Evolutionary conservation across 1,139 yeast genomes (phyloP).

Genomic region (Pichia sp.): DNA sequence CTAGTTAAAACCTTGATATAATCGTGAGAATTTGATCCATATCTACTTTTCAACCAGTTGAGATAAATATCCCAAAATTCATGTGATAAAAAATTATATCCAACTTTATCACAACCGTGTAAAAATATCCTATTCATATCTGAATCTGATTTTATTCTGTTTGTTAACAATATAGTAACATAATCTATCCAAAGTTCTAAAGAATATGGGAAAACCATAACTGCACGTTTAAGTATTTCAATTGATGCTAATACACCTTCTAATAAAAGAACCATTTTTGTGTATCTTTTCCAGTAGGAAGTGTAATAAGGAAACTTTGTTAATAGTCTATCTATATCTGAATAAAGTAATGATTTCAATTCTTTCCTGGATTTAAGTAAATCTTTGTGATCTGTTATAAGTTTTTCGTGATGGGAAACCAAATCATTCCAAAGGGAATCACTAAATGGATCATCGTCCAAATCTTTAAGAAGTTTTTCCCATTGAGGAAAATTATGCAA

Average conservation of each 20-base stretch:
- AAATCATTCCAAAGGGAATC: constrained; percentile 23
- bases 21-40: constrained; percentile 29
- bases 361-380: constrained; percentile 14
- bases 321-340: constrained; percentile 38
- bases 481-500: constrained; percentile 26
- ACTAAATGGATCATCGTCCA: constrained; percentile 23
- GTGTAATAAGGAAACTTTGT: constrained; percentile 49
- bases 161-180: constrained; percentile 43
- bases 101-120: constrained; percentile 39
- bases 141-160: constrained; percentile 26
- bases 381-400: constrained; percentile 20
- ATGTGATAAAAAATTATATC: constrained; percentile 55
- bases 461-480: constrained; percentile 18
- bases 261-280: constrained; percentile 47
- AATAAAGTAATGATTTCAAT: constrained; percentile 24
- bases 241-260: constrained; percentile 50
- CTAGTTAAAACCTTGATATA: constrained; percentile 37
- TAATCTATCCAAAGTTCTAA: constrained; percentile 66
- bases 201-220: constrained; percentile 48
- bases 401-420: constrained; percentile 21
- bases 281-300: constrained; percentile 58
- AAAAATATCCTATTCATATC: constrained; percentile 37
- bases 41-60: constrained; percentile 37
- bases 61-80: constrained; percentile 61
- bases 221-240: constrained; percentile 40